Evolutionary conservation across 2,329 filamentous ascomycete genomes (phyloP).

Genomic region (Fonsecaea pedrosoi): DNA sequence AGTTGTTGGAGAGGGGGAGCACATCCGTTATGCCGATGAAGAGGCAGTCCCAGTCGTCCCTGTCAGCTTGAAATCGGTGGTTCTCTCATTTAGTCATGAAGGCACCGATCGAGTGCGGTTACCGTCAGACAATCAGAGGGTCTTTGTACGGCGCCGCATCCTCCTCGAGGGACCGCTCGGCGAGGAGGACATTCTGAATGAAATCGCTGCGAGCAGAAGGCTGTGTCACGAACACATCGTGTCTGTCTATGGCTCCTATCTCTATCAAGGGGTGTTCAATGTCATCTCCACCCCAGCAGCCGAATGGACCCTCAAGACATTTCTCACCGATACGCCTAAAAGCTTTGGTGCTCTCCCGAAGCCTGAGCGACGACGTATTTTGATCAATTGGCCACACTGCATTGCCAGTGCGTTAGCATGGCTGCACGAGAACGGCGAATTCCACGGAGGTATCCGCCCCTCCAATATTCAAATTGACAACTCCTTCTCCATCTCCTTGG

Average conservation of each 20-base stretch:
- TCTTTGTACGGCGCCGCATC: constrained; percentile 50
- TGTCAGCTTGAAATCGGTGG: constrained; percentile 54
- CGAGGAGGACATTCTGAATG: constrained; percentile 49
- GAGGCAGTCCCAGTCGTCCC: constrained; percentile 66
- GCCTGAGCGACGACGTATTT: constrained; percentile 48
- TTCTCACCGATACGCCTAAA: constrained; percentile 52
- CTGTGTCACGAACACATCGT: constrained; percentile 53
- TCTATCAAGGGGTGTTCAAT: constrained; percentile 51
- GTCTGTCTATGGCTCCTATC: constrained; percentile 54
- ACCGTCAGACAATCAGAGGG: constrained; percentile 39
- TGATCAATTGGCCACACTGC: constrained; percentile 57
- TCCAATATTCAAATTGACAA: constrained; percentile 66
- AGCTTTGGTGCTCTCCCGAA: constrained; percentile 52
- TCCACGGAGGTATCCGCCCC: constrained; percentile 64
- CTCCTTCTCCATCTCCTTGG: constrained; percentile 63
- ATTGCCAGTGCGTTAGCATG: constrained; percentile 63
- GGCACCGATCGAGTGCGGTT: constrained; percentile 51
- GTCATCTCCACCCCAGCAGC: constrained; percentile 52
- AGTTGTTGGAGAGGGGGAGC: constrained; percentile 61
- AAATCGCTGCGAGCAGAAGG: constrained; percentile 48
- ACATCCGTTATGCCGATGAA: constrained; percentile 64
- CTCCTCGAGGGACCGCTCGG: constrained; percentile 49
- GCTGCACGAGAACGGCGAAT: constrained; percentile 61
- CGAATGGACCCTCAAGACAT: constrained; percentile 51
- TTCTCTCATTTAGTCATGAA: constrained; percentile 46